phyloP scores from a whole-genome alignment of 225 moss, liverwort and hornwort genomes.

The Antitrichia curtipendula region DNA sequence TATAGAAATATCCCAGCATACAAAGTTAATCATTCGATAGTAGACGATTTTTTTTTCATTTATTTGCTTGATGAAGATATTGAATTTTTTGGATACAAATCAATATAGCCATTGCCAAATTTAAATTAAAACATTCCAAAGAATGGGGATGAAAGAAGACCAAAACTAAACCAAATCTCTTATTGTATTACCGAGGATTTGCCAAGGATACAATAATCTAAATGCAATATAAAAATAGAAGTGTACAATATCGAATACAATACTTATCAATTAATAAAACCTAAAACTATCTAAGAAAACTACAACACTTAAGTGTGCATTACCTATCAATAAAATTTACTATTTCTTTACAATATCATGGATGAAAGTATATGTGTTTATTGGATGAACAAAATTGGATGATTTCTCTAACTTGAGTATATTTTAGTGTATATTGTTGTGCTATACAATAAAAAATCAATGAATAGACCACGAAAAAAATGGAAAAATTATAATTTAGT shows the following conservation, averaged over 20 bases:
- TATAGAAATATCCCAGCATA: fast-evolving
- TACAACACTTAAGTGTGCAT: fast-evolving
- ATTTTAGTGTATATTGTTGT: background rate
- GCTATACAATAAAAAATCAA: background rate
- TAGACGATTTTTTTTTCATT: fast-evolving
- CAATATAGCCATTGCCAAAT: background rate
- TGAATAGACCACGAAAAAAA: background rate
- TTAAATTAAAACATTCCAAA: background rate
- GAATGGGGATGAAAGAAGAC: background rate
- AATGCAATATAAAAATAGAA: background rate
- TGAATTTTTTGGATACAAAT: background rate
- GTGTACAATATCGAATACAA: fast-evolving
- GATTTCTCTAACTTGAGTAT: background rate
- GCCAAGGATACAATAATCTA: background rate
- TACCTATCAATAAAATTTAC: background rate
- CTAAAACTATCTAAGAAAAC: background rate
- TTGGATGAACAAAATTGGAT: background rate
- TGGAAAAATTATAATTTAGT: too few relatives aligned
- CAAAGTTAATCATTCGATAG: fast-evolving
- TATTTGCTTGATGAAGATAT: background rate
- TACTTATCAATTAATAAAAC: background rate
- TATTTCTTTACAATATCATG: fast-evolving
- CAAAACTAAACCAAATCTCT: fast-evolving
- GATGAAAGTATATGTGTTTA: background rate
- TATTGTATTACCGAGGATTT: fast-evolving